Conservation (phyloP, 257 asterid genomes). For the Ocimum tenuiflorum region DNA sequence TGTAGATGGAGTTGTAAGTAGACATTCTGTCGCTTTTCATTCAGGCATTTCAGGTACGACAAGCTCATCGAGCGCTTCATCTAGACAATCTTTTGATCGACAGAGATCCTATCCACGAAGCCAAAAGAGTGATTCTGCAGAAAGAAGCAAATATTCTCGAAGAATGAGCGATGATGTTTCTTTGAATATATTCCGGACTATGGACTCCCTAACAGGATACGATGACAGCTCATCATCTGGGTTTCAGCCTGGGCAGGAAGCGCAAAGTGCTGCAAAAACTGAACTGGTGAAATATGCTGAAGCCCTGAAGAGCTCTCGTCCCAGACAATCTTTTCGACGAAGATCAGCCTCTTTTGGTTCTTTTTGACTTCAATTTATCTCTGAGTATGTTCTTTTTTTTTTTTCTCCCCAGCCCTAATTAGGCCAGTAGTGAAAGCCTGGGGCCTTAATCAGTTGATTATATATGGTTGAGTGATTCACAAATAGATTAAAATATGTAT, state of each 20-base stretch:
- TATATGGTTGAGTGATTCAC: neutral
- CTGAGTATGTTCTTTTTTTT: too few relatives aligned
- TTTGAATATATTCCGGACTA: slow-evolving; percentile 31
- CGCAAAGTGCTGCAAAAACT: slow-evolving; percentile 36
- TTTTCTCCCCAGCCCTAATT: too few relatives aligned
- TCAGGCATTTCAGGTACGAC: slow-evolving; percentile 21
- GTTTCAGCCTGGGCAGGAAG: slow-evolving; percentile 26
- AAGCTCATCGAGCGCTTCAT: slow-evolving; percentile 40
- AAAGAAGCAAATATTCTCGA: slow-evolving; percentile 25
- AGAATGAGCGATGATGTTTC: slow-evolving; percentile 43
- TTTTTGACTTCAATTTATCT: slow-evolving; percentile 28
- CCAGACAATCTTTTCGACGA: slow-evolving; percentile 25
- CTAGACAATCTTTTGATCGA: slow-evolving; percentile 44
- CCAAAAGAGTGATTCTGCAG: slow-evolving; percentile 25
- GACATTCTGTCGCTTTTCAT: slow-evolving; percentile 25
- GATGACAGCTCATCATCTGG: slow-evolving; percentile 10
- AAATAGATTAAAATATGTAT: neutral
- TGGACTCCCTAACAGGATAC: slow-evolving; percentile 24
- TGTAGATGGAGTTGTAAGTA: slow-evolving; percentile 27
- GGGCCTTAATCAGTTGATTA: neutral
- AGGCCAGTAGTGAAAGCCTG: neutral
- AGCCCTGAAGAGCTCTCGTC: slow-evolving; percentile 54
- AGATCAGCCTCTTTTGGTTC: slow-evolving; percentile 52
- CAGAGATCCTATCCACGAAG: slow-evolving; percentile 37
- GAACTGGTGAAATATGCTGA: slow-evolving; percentile 72